phyloP scores from a whole-genome alignment of 2,329 filamentous ascomycete genomes.

The Penicillium sp. region DNA sequence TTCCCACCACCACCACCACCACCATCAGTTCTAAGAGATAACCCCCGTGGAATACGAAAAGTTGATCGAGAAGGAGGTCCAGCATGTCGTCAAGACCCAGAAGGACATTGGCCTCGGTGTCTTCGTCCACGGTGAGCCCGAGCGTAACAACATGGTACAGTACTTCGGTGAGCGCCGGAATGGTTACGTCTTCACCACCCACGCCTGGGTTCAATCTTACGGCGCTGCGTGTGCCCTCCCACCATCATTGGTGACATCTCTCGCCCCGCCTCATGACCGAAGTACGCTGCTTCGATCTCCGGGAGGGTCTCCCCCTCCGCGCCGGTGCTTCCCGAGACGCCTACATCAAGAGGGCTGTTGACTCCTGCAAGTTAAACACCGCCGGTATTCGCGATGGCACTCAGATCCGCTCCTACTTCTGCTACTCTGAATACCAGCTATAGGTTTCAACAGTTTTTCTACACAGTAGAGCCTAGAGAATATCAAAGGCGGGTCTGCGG shows the following conservation, averaged over 20 bases:
- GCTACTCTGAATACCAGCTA: slow-evolving; percentile 98
- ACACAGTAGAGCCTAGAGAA: too few species aligned
- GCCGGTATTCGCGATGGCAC: slow-evolving; percentile 91
- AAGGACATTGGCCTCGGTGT: slow-evolving; percentile 97
- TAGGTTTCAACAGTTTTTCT: slow-evolving; percentile 38
- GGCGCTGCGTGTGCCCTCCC: slow-evolving; percentile 94
- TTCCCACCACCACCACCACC: slow-evolving; percentile 99
- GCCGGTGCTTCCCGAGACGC: slow-evolving; percentile 89
- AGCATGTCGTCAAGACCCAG: slow-evolving; percentile 91
- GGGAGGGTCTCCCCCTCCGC: slow-evolving; percentile 97
- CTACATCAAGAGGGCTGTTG: slow-evolving; percentile 95
- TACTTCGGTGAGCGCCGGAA: slow-evolving; percentile 98
- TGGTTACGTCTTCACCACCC: slow-evolving; percentile 95
- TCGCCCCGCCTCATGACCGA: slow-evolving; percentile 95
- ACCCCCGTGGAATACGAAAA: slow-evolving; percentile 88
- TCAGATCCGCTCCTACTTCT: slow-evolving; percentile 99
- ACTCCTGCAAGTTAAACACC: slow-evolving; percentile 95
- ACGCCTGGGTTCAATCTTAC: slow-evolving; percentile 95
- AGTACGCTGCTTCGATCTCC: slow-evolving; percentile 96
- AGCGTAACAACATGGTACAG: slow-evolving; percentile 99
- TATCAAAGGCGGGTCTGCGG: slow-evolving; percentile 36
- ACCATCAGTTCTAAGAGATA: slow-evolving; percentile 99
- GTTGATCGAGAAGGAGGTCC: slow-evolving; percentile 99
- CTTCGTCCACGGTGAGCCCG: slow-evolving; percentile 96
- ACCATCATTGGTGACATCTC: slow-evolving; percentile 99